These are phyloP conservation scores for Trichoderma pleuroti DNA, from an alignment of 2,329 filamentous ascomycete species.

Conservation along the genomic window DNA sequence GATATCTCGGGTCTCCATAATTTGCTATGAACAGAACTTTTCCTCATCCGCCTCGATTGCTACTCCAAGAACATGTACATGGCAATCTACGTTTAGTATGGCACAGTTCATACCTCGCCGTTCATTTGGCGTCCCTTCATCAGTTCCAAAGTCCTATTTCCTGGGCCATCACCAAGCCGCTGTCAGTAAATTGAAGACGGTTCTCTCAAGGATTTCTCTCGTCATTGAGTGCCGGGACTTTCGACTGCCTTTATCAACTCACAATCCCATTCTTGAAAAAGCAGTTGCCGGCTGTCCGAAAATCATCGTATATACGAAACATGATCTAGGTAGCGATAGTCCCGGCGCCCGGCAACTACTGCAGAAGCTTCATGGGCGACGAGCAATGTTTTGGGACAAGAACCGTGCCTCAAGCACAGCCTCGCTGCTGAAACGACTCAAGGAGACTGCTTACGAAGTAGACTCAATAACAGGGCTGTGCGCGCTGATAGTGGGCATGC, in stretches of 20 bases:
- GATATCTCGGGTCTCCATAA: not conserved
- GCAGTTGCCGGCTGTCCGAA: constrained; percentile 68
- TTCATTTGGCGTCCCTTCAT: constrained; percentile 66
- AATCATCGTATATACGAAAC: constrained; percentile 87
- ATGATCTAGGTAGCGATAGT: constrained; percentile 61
- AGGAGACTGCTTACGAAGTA: constrained; percentile 30
- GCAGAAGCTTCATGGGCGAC: constrained; percentile 34
- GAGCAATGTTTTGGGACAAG: constrained; percentile 45
- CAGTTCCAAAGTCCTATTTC: constrained; percentile 86
- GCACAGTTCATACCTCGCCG: constrained; percentile 67
- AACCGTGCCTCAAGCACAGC: constrained; percentile 32
- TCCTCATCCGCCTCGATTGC: not conserved
- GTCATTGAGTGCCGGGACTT: constrained; percentile 95
- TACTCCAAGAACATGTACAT: not conserved
- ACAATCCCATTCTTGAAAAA: constrained; percentile 85
- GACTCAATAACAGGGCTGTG: constrained; percentile 75
- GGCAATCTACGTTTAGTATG: constrained; percentile 1
- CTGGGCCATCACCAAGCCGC: constrained; percentile 87
- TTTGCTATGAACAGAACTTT: not conserved
- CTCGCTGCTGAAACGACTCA: constrained; percentile 39
- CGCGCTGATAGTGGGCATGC: constrained; percentile 91
- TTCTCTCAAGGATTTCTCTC: constrained; percentile 77
- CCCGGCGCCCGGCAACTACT: constrained; percentile 28
- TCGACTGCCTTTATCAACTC: constrained; percentile 80
- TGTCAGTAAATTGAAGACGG: constrained; percentile 74